Base-by-base conservation (phyloP, 2,329 filamentous ascomycete genomes). In the Talaromyces verruculosus region DNA sequence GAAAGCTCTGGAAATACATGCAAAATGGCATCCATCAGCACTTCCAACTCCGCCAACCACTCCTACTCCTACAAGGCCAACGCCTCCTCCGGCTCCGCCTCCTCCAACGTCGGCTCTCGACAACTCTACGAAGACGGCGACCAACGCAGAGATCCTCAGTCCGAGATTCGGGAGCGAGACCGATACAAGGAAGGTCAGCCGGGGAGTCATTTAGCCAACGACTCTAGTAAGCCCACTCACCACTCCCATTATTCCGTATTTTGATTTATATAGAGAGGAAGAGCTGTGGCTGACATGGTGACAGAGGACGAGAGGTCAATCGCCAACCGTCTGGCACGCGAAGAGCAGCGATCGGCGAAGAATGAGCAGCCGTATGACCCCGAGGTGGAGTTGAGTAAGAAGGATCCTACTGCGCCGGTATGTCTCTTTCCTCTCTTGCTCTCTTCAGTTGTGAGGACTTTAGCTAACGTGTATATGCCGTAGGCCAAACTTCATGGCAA, bases 71-170 rank as follows among this genome's bases (percentile, higher is more conserved):
- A 22, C 30, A 58, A 58, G 33, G 8, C 53, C 30, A 19, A n/a
- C 15, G 33, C 37, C 41, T n/a, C 47, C 55, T 62, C 61, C 8
- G 62, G 65, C 39, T 55, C 65, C 19, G 65, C 61, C 25, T 37
- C 57, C 65, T 91, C 89, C 66, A 89, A 83, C 75, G 90, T 94
- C 75, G 91, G 91, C 71, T 84, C 82, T 76, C 73, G 79, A 69
- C 76, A 79, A 67, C 80, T 92, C 76, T 93, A 95, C 80, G 90
- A 93, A 80, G 88, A 84, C 65, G 89, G 88, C 66, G 91, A 95
- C 79, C 91, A 95, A 83, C 85, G 86, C 72, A 92, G 88, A 76
- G 76, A 79, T 68, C 84, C 86, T 68, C 75, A 85, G 67, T 82
- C 85, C 1, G 80, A 84, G 68, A 69, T 82, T 62, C 74, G 79